Evolutionary conservation across 495 filamentous ascomycete species (phyloP).

Genomic region (Penicillium angulare): DNA sequence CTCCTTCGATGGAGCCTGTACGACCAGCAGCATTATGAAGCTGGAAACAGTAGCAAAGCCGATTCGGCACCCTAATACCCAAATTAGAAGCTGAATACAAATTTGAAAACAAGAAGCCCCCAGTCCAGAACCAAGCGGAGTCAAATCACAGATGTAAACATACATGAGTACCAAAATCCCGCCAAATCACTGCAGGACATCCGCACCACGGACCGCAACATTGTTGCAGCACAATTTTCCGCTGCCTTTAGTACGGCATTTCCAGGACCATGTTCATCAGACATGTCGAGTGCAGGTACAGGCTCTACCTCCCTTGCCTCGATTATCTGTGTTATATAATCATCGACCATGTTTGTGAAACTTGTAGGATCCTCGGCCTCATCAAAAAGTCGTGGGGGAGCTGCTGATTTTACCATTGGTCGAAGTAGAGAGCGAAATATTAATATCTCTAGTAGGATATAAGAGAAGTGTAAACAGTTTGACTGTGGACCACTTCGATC

Average conservation of each 20-base stretch:
- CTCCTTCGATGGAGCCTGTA: constrained; percentile 14
- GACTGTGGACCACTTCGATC: too few species aligned
- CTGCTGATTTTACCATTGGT: constrained; percentile 13
- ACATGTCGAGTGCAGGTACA: constrained; percentile 11
- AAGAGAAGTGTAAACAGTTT: too few species aligned
- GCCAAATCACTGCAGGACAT: constrained; percentile 11
- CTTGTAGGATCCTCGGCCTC: constrained; percentile 1
- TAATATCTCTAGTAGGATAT: too few species aligned
- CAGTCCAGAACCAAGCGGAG: too few species aligned
- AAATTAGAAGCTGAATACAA: too few species aligned
- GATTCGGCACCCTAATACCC: constrained; percentile 15
- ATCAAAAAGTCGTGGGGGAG: constrained; percentile 11
- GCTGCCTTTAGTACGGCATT: constrained; percentile 15
- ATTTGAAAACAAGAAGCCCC: too few species aligned
- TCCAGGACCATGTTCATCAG: constrained; percentile 5
- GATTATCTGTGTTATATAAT: constrained; percentile 10
- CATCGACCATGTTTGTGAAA: constrained; percentile 6
- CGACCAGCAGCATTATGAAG: constrained; percentile 16
- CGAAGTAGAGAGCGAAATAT: constrained; percentile 16
- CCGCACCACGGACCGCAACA: constrained; percentile 13
- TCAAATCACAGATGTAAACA: constrained; percentile 5
- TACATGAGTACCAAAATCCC: constrained; percentile 20
- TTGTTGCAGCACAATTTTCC: constrained; percentile 16
- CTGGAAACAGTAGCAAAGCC: constrained; percentile 14
- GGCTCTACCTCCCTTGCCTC: constrained; percentile 7